Evolutionary conservation across 495 filamentous ascomycete species (phyloP).

Genomic region (Daldinia loculata): DNA sequence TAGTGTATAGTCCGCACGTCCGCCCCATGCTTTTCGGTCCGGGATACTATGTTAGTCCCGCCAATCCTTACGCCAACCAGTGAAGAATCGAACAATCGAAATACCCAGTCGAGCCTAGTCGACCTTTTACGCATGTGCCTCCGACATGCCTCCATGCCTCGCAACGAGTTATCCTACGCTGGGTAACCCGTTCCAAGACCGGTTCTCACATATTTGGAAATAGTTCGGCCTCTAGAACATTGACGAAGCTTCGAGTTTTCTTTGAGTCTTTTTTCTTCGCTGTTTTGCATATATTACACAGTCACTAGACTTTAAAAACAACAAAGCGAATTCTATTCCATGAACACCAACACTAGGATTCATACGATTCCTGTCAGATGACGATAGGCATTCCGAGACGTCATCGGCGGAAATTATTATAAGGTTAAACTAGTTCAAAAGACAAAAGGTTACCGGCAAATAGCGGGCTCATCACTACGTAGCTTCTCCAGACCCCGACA

Average conservation of each 20-base stretch:
- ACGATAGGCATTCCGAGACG: background rate
- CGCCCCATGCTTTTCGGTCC: slow-evolving; percentile 32
- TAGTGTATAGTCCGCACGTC: slow-evolving; percentile 15
- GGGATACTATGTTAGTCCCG: slow-evolving; percentile 31
- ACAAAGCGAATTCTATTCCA: background rate
- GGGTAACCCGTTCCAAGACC: slow-evolving; percentile 1
- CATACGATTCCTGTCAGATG: background rate
- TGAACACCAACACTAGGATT: background rate
- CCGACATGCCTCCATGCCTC: background rate
- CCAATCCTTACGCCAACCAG: slow-evolving; percentile 30
- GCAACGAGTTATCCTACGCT: background rate
- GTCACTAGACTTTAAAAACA: background rate
- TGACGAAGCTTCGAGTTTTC: background rate
- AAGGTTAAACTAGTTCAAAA: background rate
- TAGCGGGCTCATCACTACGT: background rate
- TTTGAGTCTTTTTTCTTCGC: background rate
- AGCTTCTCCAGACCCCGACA: background rate
- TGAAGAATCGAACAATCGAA: background rate
- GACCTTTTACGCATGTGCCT: background rate
- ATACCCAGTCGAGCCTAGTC: slow-evolving; percentile 2
- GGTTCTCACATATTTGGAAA: slow-evolving; percentile 12
- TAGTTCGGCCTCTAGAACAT: slow-evolving; percentile 1
- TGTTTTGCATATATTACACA: background rate
- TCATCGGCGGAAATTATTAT: background rate
- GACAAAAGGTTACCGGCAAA: background rate